phyloP scores from a whole-genome alignment of 257 asterid species.

The Galeopsis tetrahit region DNA sequence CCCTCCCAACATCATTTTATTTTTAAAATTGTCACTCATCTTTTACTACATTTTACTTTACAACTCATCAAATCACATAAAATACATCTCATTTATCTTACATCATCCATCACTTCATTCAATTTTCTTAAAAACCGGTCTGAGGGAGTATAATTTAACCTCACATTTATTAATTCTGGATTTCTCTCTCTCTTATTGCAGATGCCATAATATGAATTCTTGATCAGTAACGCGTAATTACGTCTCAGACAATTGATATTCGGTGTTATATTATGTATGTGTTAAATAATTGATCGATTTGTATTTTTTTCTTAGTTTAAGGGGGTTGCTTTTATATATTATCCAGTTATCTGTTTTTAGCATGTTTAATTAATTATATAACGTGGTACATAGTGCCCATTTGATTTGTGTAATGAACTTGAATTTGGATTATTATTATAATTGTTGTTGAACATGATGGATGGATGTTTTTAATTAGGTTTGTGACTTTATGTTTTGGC shows the following conservation, averaged over 20 bases:
- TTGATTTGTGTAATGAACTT: slow-evolving; percentile 7
- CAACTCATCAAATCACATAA: too few relatives aligned
- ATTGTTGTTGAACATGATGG: slow-evolving; percentile 29
- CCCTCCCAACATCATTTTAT: too few relatives aligned
- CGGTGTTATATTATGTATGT: background rate
- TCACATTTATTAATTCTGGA: background rate
- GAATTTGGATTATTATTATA: background rate
- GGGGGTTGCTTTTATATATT: slow-evolving; percentile 12
- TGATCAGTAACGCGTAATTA: background rate
- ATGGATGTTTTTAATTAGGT: background rate
- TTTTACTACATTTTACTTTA: too few relatives aligned
- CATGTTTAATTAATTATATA: background rate
- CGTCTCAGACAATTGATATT: background rate
- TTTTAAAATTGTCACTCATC: too few relatives aligned
- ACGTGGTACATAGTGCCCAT: background rate
- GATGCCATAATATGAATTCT: slow-evolving; percentile 25
- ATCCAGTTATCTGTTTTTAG: background rate
- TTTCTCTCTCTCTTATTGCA: slow-evolving; percentile 5
- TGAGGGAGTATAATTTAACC: too few relatives aligned
- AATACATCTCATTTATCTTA: too few relatives aligned
- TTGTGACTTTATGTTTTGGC: slow-evolving; percentile 11
- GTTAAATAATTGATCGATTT: background rate
- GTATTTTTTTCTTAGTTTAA: background rate
- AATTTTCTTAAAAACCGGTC: too few relatives aligned
- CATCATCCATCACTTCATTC: too few relatives aligned